Evolutionary conservation across 441 rosid species (phyloP).

Genomic region (Metrosideros polymorpha): DNA sequence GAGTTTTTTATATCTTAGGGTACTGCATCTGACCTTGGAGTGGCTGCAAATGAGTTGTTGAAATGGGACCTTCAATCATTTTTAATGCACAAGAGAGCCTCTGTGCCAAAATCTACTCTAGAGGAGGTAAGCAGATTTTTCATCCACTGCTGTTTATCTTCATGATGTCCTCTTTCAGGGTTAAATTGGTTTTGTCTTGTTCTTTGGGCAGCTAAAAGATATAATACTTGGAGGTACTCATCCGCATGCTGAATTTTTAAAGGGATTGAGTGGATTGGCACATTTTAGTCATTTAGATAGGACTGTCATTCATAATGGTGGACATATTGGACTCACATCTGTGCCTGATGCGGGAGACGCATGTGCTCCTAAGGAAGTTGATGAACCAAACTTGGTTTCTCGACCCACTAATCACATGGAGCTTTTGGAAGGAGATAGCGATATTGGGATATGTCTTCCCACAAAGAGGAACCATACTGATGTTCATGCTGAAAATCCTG

Average conservation of each 20-base stretch:
- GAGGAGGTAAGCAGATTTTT: conserved; percentile 21
- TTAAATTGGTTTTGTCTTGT: neutral
- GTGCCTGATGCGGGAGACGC: conserved; percentile 2
- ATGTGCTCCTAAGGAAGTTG: neutral
- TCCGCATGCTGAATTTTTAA: conserved; percentile 24
- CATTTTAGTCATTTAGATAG: neutral
- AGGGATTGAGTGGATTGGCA: conserved; percentile 22
- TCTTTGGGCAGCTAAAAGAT: conserved; percentile 34
- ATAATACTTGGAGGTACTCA: conserved; percentile 16
- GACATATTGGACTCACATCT: neutral
- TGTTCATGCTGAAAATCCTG: conserved; percentile 8
- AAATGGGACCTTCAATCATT: conserved; percentile 39
- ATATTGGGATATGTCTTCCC: neutral
- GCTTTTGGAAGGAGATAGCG: neutral
- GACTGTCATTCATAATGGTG: neutral
- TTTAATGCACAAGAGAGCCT: conserved; percentile 32
- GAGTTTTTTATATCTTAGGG: conserved; percentile 15
- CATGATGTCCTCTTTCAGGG: neutral
- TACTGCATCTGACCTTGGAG: conserved; percentile 14
- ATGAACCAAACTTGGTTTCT: conserved; percentile 8
- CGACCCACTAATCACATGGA: conserved; percentile 9
- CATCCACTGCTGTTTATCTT: neutral
- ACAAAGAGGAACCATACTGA: conserved; percentile 22
- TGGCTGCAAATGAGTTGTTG: conserved; percentile 17
- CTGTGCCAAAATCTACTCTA: conserved; percentile 28